Conservation (phyloP, 2,329 filamentous ascomycete species). For the Polychaeton citri region DNA sequence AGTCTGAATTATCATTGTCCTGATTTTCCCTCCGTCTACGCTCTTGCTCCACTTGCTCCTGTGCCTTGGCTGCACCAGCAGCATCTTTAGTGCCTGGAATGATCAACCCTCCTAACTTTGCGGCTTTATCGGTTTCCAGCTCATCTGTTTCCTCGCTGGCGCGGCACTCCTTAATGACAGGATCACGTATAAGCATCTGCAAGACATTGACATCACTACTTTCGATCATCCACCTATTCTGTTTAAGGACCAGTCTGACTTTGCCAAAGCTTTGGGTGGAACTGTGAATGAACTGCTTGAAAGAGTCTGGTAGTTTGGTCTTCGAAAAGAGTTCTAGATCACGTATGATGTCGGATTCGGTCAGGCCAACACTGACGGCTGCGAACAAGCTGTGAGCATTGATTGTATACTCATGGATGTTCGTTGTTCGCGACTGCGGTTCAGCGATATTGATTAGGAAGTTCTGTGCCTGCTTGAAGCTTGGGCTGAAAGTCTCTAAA, state of each 20-base stretch:
- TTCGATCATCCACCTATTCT: constrained; percentile 89
- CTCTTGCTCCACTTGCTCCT: constrained; percentile 32
- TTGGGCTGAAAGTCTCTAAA: constrained; percentile 82
- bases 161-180: constrained; percentile 65
- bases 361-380: constrained; percentile 85
- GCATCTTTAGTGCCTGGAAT: constrained; percentile 93
- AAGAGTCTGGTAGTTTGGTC: constrained; percentile 68
- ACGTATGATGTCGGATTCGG: constrained; percentile 77
- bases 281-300: constrained; percentile 65
- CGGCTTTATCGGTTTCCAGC: constrained; percentile 67
- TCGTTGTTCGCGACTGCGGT: constrained; percentile 75
- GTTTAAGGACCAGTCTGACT: constrained; percentile 85
- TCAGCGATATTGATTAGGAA: constrained; percentile 95
- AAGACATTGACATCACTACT: constrained; percentile 78
- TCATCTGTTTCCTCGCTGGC: constrained; percentile 54
- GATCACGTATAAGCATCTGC: constrained; percentile 73
- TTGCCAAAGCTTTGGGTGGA: constrained; percentile 90
- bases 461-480: constrained; percentile 77
- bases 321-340: constrained; percentile 82
- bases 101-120: constrained; percentile 74
- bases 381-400: constrained; percentile 90
- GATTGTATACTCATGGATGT: constrained; percentile 85
- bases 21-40: constrained; percentile 32
- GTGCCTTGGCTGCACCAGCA: constrained; percentile 68
- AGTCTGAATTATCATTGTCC: constrained; percentile 31